Evolutionary conservation across 306 rosid species (phyloP), one percentile per base, ranked within the genome.

Genomic region (Clitoria ternatea): DNA sequence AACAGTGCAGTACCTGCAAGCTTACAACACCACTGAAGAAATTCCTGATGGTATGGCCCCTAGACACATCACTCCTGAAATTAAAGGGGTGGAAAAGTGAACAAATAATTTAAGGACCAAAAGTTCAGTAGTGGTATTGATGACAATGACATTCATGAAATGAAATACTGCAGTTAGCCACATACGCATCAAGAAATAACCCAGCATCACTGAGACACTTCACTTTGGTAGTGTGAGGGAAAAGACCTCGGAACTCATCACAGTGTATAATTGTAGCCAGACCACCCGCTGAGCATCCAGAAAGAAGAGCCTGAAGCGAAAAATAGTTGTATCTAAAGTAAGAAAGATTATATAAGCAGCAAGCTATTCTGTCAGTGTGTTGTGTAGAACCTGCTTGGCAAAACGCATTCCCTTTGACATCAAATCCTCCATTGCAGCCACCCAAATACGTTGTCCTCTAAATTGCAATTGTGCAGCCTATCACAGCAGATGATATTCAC

Each of bases 251-350:
- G 56, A 89, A 91, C 65, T 87, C 85, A 55, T 94, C 96, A 27
- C 98, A 94, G 68, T 94, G 97, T 80, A 94, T 43, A 75, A 89
- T 84, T 60, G 97, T 71, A 75, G 96, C 96, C 53, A 91, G 53
- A 73, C 96, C 97, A 2, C 96, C 97, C 2, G 99, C 97, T 0
- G 99, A 94, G 88, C 99, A 94, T 47, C 99, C 99, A 20, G 99
- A 91, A 72, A 94, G 91, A 80, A 94, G 94, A 66, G 99, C 89
- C 97, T 94, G 88, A 67, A 85, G 60, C 33, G n/a, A 72, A 26
- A 45, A 56, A 49, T n/a, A 6, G 37, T 54, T 7, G 42, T 13
- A 61, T 6, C 12, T 17, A 64, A 33, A 35, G 35, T 57, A 69
- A 76, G 24, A 69, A 61, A 45, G 24, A 54, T 43, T 27, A 22